phyloP scores from a whole-genome alignment of 495 filamentous ascomycete genomes.

The Cercophora scortea region DNA sequence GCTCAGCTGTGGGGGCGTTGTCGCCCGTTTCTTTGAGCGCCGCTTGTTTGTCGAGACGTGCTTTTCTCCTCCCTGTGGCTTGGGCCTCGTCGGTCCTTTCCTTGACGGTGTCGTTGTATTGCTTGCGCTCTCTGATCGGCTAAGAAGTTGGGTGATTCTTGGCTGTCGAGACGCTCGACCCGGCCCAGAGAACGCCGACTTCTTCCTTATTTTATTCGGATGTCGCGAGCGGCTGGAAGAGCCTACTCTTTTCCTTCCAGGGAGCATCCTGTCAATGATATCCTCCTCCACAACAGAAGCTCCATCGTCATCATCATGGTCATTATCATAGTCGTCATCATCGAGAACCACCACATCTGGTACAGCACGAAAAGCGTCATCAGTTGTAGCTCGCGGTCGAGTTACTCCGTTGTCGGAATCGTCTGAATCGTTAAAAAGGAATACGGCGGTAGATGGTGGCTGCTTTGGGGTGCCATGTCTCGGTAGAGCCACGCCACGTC shows the following conservation, averaged over 20 bases:
- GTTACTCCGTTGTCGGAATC: conserved; percentile 21
- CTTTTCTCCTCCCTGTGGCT: neutral
- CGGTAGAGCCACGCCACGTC: conserved; percentile 50
- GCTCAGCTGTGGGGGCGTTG: conserved; percentile 47
- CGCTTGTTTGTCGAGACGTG: neutral
- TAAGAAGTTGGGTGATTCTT: conserved; percentile 37
- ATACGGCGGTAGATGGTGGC: conserved; percentile 5
- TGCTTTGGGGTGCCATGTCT: conserved; percentile 18
- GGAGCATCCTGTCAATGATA: conserved; percentile 46
- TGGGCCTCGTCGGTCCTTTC: neutral
- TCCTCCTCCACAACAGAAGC: conserved; percentile 45
- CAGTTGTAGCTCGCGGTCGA: neutral
- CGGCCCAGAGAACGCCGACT: conserved; percentile 13
- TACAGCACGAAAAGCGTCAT: neutral
- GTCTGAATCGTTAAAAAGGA: conserved; percentile 45
- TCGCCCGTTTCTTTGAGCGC: conserved; percentile 12
- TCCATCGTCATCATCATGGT: conserved; percentile 23
- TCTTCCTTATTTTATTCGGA: conserved; percentile 21
- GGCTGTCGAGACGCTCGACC: conserved; percentile 29
- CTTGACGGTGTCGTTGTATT: neutral
- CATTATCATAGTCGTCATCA: conserved; percentile 23
- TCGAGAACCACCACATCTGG: conserved; percentile 5
- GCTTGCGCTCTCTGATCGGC: conserved; percentile 17
- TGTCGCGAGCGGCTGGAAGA: conserved; percentile 7
- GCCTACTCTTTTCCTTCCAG: conserved; percentile 25